These are phyloP conservation scores for Lolium multiflorum DNA, from an alignment of 176 grass and related monocot genomes.

Conservation along the genomic window DNA sequence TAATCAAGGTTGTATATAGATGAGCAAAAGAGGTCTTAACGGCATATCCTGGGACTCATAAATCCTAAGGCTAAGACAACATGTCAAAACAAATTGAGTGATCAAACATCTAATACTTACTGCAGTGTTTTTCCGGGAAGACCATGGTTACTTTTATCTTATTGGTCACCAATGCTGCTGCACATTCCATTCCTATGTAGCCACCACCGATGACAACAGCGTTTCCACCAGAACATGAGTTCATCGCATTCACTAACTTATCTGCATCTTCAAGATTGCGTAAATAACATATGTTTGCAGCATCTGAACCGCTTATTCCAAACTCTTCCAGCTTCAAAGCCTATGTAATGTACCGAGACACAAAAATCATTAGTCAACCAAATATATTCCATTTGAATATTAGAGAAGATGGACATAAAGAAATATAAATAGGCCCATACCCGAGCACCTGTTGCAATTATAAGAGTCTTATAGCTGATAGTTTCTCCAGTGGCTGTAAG, in stretches of 20 bases:
- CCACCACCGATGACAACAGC: conserved; percentile 97
- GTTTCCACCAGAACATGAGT: conserved; percentile 70
- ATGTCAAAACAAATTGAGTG: background rate
- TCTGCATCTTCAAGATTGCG: conserved; percentile 74
- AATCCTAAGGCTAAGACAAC: conserved; percentile 1
- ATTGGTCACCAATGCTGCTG: conserved; percentile 88
- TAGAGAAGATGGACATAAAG: background rate
- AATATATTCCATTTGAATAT: background rate
- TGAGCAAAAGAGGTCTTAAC: background rate
- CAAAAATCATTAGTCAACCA: background rate
- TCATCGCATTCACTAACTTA: conserved; percentile 78
- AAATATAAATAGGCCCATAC: conserved; percentile 63
- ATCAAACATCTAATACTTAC: conserved; percentile 58
- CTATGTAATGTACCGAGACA: conserved; percentile 55
- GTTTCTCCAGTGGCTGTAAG: conserved; percentile 79
- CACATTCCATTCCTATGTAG: conserved; percentile 97
- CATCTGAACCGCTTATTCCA: conserved; percentile 75
- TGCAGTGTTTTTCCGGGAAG: conserved; percentile 95
- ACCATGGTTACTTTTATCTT: conserved; percentile 89
- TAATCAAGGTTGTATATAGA: conserved; percentile 18
- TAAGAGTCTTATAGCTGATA: conserved; percentile 93
- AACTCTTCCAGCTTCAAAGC: conserved; percentile 94
- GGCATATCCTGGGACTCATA: background rate
- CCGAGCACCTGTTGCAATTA: conserved; percentile 96
- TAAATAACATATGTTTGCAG: conserved; percentile 91